A percentile compares a stretch with the other conserved stretches of the same genome.
These are phyloP conservation scores for Penicillium simplicissimum DNA, from an alignment of 495 filamentous ascomycete genomes.

Conservation along the genomic window DNA sequence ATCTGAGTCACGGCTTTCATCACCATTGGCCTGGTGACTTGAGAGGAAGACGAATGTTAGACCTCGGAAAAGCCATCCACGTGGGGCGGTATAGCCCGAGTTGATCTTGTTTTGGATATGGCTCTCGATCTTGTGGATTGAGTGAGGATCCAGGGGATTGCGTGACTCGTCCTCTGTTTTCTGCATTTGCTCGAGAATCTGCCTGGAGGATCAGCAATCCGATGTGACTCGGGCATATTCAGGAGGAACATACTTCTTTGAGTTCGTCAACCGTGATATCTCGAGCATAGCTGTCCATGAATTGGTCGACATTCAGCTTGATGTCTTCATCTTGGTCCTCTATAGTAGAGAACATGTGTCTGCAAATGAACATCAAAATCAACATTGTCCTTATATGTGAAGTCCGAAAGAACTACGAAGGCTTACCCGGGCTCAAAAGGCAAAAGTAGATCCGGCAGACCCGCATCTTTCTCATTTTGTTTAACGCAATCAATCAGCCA, in stretches of 20 bases:
- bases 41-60: constrained; percentile 55
- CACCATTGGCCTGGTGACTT: background rate
- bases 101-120: constrained; percentile 51
- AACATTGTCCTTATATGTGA: background rate
- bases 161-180: constrained; percentile 29
- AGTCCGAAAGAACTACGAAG: constrained; percentile 18
- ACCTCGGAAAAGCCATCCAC: constrained; percentile 68
- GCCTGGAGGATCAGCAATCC: background rate
- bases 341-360: constrained; percentile 59
- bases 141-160: constrained; percentile 26
- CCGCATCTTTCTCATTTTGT: constrained; percentile 63
- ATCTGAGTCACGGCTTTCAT: background rate
- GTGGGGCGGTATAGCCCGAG: constrained; percentile 39
- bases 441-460: constrained; percentile 56
- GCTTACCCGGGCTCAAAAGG: constrained; percentile 69
- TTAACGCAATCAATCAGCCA: constrained; percentile 85
- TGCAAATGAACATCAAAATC: constrained; percentile 8
- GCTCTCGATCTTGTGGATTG: constrained; percentile 56
- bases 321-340: constrained; percentile 45
- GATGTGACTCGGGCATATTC: background rate
- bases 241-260: constrained; percentile 37
- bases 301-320: constrained; percentile 65
- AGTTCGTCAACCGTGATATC: constrained; percentile 69
- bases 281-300: constrained; percentile 79
- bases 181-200: constrained; percentile 52